These are phyloP conservation scores for Scedosporium dehoogii DNA, from an alignment of 2,329 filamentous ascomycete species.

Conservation along the genomic window DNA sequence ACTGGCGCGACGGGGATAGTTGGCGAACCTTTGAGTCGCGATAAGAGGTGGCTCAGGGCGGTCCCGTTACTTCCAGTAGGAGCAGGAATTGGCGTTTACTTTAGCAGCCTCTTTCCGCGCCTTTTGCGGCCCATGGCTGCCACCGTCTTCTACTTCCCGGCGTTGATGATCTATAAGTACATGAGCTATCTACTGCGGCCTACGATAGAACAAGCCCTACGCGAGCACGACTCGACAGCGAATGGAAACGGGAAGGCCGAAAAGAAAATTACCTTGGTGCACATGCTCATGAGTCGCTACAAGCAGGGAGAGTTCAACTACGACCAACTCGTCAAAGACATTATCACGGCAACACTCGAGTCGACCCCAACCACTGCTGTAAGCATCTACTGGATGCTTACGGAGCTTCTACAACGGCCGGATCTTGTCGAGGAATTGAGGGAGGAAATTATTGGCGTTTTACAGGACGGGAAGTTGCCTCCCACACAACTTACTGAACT, in stretches of 20 bases:
- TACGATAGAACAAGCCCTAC: neutral
- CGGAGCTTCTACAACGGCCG: constrained; percentile 32
- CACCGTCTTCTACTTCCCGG: constrained; percentile 2
- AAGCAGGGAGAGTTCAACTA: constrained; percentile 1
- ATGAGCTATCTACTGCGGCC: constrained; percentile 3
- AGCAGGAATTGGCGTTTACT: constrained; percentile 1
- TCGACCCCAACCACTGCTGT: constrained; percentile 8
- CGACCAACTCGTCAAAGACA: constrained; percentile 7
- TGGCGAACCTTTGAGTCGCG: constrained; percentile 1
- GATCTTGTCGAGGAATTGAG: constrained; percentile 33
- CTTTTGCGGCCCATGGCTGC: constrained; percentile 2
- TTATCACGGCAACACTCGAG: constrained; percentile 8
- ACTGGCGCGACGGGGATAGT: constrained; percentile 1
- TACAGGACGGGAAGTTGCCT: constrained; percentile 14
- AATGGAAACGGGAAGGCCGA: neutral
- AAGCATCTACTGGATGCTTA: constrained; percentile 17
- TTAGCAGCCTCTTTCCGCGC: constrained; percentile 2
- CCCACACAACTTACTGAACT: constrained; percentile 13
- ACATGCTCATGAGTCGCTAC: constrained; percentile 4
- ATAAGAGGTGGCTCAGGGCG: constrained; percentile 1
- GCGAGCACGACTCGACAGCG: neutral
- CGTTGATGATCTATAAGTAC: constrained; percentile 4
- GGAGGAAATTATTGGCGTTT: constrained; percentile 29
- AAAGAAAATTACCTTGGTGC: constrained; percentile 1
- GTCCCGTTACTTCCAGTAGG: neutral